A percentile compares a stretch with the other conserved stretches of the same genome.
Conservation (phyloP, 257 asterid species). For the Osmanthus fragrans region DNA sequence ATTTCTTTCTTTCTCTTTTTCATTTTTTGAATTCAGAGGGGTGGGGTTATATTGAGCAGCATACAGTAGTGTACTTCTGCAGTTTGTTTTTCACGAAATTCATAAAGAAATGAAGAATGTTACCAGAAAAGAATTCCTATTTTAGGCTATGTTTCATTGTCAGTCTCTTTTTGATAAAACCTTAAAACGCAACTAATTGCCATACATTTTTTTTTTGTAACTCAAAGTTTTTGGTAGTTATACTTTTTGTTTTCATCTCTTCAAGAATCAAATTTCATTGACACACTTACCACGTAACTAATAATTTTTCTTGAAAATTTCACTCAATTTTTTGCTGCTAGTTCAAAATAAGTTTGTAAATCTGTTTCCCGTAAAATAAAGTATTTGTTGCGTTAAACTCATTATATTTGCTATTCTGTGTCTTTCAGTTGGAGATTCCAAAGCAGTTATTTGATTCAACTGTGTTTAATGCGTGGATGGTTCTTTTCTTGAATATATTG, state of each 20-base stretch:
- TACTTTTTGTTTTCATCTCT: neutral
- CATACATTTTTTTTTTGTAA: neutral
- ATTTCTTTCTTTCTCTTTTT: neutral
- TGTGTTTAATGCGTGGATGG: constrained; percentile 93
- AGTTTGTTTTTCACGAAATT: neutral
- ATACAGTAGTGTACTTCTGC: neutral
- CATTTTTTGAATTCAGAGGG: constrained; percentile 8
- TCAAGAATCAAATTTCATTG: neutral
- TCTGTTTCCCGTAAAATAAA: constrained; percentile 10
- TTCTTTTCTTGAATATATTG: constrained; percentile 77
- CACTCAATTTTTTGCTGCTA: neutral
- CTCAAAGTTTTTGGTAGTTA: neutral
- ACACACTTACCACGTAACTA: neutral
- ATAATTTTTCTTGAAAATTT: neutral
- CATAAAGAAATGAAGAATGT: neutral
- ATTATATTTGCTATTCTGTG: constrained; percentile 12
- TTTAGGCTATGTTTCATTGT: constrained; percentile 2
- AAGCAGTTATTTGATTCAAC: constrained; percentile 83
- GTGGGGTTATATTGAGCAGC: constrained; percentile 1
- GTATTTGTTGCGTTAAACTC: constrained; percentile 1
- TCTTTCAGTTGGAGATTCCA: constrained; percentile 87
- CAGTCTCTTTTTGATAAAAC: neutral
- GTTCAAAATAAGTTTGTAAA: neutral
- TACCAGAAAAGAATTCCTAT: neutral
- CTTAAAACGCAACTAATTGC: neutral